These are phyloP conservation scores for Colletotrichum somersetense DNA, from an alignment of 2,329 filamentous ascomycete species.

Conservation along the genomic window DNA sequence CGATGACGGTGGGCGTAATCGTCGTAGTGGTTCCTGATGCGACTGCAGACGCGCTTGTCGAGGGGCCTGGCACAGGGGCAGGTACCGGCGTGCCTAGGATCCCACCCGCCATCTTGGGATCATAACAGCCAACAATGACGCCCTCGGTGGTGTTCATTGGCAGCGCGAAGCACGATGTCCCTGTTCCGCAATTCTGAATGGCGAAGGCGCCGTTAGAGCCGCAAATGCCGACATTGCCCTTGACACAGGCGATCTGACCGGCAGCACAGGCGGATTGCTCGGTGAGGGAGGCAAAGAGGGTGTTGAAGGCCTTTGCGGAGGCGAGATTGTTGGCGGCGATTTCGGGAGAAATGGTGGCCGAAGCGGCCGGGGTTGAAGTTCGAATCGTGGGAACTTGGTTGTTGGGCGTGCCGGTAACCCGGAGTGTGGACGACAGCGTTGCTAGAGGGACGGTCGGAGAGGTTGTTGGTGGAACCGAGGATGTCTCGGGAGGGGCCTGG, in stretches of 20 bases:
- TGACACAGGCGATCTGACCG: constrained; percentile 66
- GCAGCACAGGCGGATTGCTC: constrained; percentile 60
- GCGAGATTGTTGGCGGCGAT: constrained; percentile 61
- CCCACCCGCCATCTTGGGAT: constrained; percentile 54
- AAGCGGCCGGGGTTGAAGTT: constrained; percentile 51
- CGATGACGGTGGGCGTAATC: constrained; percentile 31
- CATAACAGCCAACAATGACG: constrained; percentile 63
- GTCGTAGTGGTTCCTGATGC: constrained; percentile 28
- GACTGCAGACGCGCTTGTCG: constrained; percentile 9
- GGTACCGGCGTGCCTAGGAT: constrained; percentile 54
- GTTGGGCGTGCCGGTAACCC: constrained; percentile 53
- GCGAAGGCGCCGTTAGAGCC: constrained; percentile 55
- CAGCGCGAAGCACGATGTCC: constrained; percentile 63
- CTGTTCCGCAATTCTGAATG: constrained; percentile 54
- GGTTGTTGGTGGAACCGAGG: not conserved
- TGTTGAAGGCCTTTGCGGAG: constrained; percentile 61
- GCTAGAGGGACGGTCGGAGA: not conserved
- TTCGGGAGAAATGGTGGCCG: constrained; percentile 56
- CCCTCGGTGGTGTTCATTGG: constrained; percentile 64
- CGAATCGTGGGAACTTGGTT: constrained; percentile 58
- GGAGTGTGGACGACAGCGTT: constrained; percentile 2
- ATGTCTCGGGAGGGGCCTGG: not conserved
- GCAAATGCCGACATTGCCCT: constrained; percentile 63
- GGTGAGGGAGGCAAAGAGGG: constrained; percentile 59
- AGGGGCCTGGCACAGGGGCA: constrained; percentile 39